Evolutionary conservation across 768 basidiomycete species (phyloP).

Genomic region (Amanita inopinata): DNA sequence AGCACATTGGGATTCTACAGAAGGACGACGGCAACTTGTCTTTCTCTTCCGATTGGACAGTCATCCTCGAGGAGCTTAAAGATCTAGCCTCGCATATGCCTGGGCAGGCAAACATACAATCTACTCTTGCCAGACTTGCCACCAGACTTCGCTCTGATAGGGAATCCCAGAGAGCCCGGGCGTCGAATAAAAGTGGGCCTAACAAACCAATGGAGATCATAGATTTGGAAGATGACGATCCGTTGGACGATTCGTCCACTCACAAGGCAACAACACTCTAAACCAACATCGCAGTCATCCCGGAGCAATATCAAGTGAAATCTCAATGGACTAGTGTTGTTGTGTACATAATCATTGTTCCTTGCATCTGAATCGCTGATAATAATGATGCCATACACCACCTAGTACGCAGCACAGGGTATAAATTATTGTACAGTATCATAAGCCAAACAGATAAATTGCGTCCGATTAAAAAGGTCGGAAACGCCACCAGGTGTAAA

Average conservation of each 20-base stretch:
- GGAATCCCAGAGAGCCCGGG: background rate
- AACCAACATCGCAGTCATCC: no score
- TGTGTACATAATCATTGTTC: no score
- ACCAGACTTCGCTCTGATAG: background rate
- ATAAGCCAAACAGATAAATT: background rate
- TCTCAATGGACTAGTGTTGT: no score
- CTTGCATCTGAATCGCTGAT: background rate
- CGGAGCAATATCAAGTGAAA: no score
- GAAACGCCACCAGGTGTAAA: slow-evolving; percentile 52
- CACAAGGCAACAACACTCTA: no score
- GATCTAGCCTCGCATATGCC: background rate
- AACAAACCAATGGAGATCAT: background rate
- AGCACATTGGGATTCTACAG: slow-evolving; percentile 1
- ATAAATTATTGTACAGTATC: background rate
- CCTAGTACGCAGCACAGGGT: background rate
- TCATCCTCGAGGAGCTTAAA: slow-evolving; percentile 1
- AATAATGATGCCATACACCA: background rate
- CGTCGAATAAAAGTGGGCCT: background rate
- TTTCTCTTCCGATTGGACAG: slow-evolving; percentile 2
- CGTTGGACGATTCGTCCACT: no score
- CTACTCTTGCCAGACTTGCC: background rate
- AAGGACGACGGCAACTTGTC: background rate
- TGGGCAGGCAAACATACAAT: background rate
- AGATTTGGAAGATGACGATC: background rate
- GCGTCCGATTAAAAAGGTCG: slow-evolving; percentile 12